These are phyloP conservation scores for Spergularia bocconei DNA, from an alignment of 148 eudicot genomes.

Conservation along the genomic window DNA sequence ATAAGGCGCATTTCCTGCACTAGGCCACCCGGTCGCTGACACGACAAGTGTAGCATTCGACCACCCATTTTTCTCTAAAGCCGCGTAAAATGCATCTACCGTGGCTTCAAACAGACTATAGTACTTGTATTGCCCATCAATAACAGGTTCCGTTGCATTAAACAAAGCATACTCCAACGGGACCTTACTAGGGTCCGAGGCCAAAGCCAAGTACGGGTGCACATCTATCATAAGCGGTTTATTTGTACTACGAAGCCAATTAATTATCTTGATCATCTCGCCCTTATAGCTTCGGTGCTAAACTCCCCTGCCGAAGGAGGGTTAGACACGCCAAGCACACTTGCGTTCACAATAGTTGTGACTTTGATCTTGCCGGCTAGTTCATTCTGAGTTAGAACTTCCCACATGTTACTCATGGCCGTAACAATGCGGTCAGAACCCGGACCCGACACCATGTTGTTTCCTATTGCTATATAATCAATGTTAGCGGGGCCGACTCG, in stretches of 20 bases:
- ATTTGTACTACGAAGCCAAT: conserved; percentile 10
- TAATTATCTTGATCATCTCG: background rate
- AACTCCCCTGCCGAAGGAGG: conserved; percentile 27
- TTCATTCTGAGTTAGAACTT: background rate
- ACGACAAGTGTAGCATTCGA: conserved; percentile 16
- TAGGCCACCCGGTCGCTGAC: conserved; percentile 43
- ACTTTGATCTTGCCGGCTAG: background rate
- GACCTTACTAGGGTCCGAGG: conserved; percentile 6
- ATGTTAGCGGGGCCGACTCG: background rate
- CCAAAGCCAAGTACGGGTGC: conserved; percentile 17
- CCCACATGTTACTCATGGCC: conserved; percentile 23
- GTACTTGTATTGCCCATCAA: conserved; percentile 27
- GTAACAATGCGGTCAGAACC: conserved; percentile 7
- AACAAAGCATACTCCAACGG: conserved; percentile 20
- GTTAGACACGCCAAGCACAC: conserved; percentile 5
- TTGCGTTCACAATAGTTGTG: conserved; percentile 15
- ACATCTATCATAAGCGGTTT: conserved; percentile 27
- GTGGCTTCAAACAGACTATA: conserved; percentile 35
- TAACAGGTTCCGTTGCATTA: conserved; percentile 6
- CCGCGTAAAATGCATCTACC: conserved; percentile 33
- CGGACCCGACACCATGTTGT: conserved; percentile 25
- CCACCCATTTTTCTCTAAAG: conserved; percentile 21
- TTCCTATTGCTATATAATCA: conserved; percentile 25
- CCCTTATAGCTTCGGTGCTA: background rate
- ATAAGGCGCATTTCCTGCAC: conserved; percentile 27